Base-by-base conservation (phyloP, 805 yeast species). In the Yarrowia porcina region DNA sequence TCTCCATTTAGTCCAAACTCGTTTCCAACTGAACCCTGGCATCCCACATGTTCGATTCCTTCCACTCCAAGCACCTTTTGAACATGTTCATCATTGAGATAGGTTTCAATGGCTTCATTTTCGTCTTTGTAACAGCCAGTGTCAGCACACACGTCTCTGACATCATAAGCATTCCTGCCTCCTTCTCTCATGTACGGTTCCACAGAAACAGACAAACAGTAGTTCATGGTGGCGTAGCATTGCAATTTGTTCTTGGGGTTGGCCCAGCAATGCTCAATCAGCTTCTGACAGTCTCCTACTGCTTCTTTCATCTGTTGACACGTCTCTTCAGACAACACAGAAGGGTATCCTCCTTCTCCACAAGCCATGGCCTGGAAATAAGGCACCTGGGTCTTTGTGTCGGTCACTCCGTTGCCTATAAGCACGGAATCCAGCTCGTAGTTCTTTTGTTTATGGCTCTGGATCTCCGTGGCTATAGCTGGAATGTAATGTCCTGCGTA, bases 401-500 rank as follows among this genome's bases (percentile, higher is more conserved):
- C 96, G 33, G 96, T 90, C 67, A 92, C 83, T 62, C 98, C 97
- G 73, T 92, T 92, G 66, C 98, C 98, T 70, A 92, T 92, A 72
- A 93, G 71, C 15, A 92, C 86, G 4, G 97, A 89, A 12, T 88
- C 77, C 68, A 91, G 79, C 70, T 89, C 83, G 71, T 86, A 85
- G 18, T 81, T 76, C 63, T 84, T 77, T 13, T 64, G 71, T 70
- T 63, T 68, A 67, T 71, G 81, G 65, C 68, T 76, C 75, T 77
- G 67, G 59, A 84, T 81, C 66, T 82, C 84, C 49, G 80, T 78
- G 17, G 87, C 87, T 69, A 84, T 89, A 12, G 82, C 89, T 21
- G 99, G 99, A 67, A 92, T 88, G 76, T 93, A 92, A 72, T 90
- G 96, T 57, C 97, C 97, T 20, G 93, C 97, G 71, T 92, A 91